A percentile compares a stretch with the other conserved stretches of the same genome.
phyloP scores from a whole-genome alignment of 192 early-diverging fungal genomes.

The Helicostylum pulchrum region DNA sequence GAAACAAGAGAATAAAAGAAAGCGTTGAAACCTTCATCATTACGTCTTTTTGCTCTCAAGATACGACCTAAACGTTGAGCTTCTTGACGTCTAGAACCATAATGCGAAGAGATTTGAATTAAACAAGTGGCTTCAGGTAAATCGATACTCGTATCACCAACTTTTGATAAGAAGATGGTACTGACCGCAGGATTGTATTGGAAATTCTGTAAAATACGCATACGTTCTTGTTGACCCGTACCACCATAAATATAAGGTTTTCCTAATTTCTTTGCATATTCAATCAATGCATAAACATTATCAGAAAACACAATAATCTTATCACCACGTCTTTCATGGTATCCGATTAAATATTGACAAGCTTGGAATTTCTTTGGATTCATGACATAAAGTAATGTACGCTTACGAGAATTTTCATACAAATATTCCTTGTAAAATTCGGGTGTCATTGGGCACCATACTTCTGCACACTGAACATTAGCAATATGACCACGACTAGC shows the following conservation, averaged over 20 bases:
- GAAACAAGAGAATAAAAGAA: slow-evolving; percentile 99
- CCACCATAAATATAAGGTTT: slow-evolving; percentile 91
- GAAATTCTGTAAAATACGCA: slow-evolving; percentile 91
- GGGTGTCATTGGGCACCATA: slow-evolving; percentile 97
- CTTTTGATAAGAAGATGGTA: slow-evolving; percentile 84
- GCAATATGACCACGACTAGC: slow-evolving; percentile 97
- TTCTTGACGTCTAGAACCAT: slow-evolving; percentile 97
- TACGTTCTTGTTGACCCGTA: slow-evolving; percentile 84
- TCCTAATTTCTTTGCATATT: slow-evolving; percentile 78
- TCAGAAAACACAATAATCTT: slow-evolving; percentile 99
- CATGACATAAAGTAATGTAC: slow-evolving; percentile 88
- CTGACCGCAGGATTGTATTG: slow-evolving; percentile 87
- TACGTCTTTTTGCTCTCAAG: slow-evolving; percentile 89
- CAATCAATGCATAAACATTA: slow-evolving; percentile 91
- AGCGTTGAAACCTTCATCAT: slow-evolving; percentile 92
- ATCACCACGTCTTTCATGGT: slow-evolving; percentile 90
- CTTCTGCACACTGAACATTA: slow-evolving; percentile 96
- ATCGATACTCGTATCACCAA: slow-evolving; percentile 99
- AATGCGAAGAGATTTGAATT: slow-evolving; percentile 98
- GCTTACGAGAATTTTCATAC: slow-evolving; percentile 73
- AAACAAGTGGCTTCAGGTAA: slow-evolving; percentile 96
- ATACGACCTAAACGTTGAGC: slow-evolving; percentile 94
- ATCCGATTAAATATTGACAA: slow-evolving; percentile 94
- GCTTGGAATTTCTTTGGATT: slow-evolving; percentile 98
- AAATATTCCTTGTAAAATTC: slow-evolving; percentile 96